These are phyloP conservation scores for Beauveria varroae DNA, from an alignment of 2,329 filamentous ascomycete species.

Conservation along the genomic window DNA sequence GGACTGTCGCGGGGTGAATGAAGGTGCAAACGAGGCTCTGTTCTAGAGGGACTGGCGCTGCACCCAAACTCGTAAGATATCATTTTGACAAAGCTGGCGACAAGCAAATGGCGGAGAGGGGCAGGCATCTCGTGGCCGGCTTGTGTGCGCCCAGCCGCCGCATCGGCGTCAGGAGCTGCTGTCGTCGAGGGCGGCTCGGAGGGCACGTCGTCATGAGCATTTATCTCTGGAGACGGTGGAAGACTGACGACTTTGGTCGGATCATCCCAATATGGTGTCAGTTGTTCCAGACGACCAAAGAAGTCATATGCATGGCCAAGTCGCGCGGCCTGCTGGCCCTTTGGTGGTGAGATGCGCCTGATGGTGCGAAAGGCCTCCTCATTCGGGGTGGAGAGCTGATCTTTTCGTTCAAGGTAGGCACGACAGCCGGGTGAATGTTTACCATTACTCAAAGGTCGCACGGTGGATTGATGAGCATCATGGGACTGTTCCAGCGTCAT, in stretches of 20 bases:
- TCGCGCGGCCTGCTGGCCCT: constrained; percentile 45
- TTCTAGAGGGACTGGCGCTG: constrained; percentile 47
- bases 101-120: constrained; percentile 49
- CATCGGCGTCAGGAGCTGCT: constrained; percentile 11
- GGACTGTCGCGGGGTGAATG: constrained; percentile 27
- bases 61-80: constrained; percentile 60
- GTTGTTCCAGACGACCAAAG: constrained; percentile 53
- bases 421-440: constrained; percentile 49
- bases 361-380: constrained; percentile 54
- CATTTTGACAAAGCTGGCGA: constrained; percentile 54
- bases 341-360: constrained; percentile 46
- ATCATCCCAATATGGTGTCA: constrained; percentile 56
- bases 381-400: constrained; percentile 49
- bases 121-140: constrained; percentile 49
- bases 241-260: constrained; percentile 34
- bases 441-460: constrained; percentile 43
- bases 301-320: constrained; percentile 60
- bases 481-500: constrained; percentile 42
- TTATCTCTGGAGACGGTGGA: constrained; percentile 26
- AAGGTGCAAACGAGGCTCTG: constrained; percentile 53
- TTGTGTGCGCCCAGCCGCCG: constrained; percentile 32
- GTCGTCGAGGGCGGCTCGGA: constrained; percentile 8
- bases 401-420: constrained; percentile 50
- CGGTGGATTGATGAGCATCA: constrained; percentile 40
- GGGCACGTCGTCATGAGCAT: constrained; percentile 12